These are phyloP conservation scores for Mucor sp. DNA, from an alignment of 371 early-diverging fungal genomes.

Conservation along the genomic window DNA sequence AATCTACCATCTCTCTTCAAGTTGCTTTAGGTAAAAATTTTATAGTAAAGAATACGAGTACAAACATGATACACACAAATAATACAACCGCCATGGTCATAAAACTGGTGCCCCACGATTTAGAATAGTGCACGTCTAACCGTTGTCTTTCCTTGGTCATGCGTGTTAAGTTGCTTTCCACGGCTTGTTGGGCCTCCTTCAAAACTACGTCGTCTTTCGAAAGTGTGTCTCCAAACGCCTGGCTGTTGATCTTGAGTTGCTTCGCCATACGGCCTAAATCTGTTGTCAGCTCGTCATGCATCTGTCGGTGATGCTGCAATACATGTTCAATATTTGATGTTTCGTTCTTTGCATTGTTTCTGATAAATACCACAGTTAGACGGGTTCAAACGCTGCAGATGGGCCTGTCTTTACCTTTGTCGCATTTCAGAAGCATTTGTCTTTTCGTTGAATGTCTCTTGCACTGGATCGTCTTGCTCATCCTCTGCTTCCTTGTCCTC, in stretches of 20 bases:
- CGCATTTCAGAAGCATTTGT: conserved; percentile 5
- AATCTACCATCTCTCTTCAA: not conserved
- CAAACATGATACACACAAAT: conserved; percentile 67
- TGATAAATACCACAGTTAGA: not conserved
- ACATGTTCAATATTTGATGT: conserved; percentile 55
- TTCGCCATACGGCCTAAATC: conserved; percentile 69
- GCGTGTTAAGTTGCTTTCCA: conserved; percentile 52
- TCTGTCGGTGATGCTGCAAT: conserved; percentile 64
- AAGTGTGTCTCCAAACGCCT: conserved; percentile 61
- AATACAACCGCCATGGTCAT: conserved; percentile 64
- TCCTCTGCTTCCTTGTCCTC: not conserved
- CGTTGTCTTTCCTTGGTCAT: conserved; percentile 57
- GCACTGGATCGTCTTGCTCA: not conserved
- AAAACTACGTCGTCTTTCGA: conserved; percentile 57
- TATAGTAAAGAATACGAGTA: conserved; percentile 71
- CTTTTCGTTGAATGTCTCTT: not conserved
- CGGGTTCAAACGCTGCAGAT: not conserved
- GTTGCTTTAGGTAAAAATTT: conserved; percentile 64
- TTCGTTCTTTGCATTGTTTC: conserved; percentile 25
- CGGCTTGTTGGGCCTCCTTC: conserved; percentile 43
- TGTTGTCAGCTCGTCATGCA: conserved; percentile 69
- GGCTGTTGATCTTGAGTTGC: conserved; percentile 65
- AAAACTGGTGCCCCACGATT: conserved; percentile 72
- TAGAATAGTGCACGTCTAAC: conserved; percentile 57
- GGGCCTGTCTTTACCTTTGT: conserved; percentile 5